phyloP scores from a whole-genome alignment of 306 rosid genomes.

The Prinsepia uniflora region DNA sequence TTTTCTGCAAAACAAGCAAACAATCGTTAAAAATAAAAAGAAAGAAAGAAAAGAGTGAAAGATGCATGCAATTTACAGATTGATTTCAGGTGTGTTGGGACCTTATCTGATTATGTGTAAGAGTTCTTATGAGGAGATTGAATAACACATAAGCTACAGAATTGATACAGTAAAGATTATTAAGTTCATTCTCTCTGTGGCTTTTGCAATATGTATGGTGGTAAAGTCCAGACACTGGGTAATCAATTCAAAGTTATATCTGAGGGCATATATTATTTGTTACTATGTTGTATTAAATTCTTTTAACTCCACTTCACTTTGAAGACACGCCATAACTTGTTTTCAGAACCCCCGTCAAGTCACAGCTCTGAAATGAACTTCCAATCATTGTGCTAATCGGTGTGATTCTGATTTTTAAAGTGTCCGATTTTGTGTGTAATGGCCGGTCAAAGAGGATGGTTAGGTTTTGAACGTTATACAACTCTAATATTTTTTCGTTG shows the following conservation, averaged over 20 bases:
- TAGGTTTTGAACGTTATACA: not conserved
- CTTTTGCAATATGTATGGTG: not conserved
- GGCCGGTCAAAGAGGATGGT: not conserved
- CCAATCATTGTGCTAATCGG: not conserved
- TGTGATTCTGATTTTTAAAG: not conserved
- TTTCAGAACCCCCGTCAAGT: not conserved
- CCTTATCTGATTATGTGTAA: not conserved
- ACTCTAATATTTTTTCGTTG: not conserved
- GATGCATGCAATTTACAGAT: not conserved
- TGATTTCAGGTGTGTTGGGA: not conserved
- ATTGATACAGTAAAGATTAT: not conserved
- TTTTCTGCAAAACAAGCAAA: not conserved
- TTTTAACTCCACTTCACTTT: not conserved
- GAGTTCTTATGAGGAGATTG: not conserved
- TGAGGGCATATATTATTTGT: not conserved
- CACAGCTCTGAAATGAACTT: not conserved
- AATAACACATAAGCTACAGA: not conserved
- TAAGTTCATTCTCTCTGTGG: not conserved
- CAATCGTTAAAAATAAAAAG: not conserved
- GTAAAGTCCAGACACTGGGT: not conserved
- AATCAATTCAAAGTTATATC: not conserved
- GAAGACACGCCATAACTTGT: not conserved
- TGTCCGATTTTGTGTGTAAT: constrained; percentile 1
- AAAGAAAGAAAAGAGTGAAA: not conserved
- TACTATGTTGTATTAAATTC: not conserved